Base-by-base conservation (phyloP, 192 early-diverging fungal species). In the Dissophora globulifera region DNA sequence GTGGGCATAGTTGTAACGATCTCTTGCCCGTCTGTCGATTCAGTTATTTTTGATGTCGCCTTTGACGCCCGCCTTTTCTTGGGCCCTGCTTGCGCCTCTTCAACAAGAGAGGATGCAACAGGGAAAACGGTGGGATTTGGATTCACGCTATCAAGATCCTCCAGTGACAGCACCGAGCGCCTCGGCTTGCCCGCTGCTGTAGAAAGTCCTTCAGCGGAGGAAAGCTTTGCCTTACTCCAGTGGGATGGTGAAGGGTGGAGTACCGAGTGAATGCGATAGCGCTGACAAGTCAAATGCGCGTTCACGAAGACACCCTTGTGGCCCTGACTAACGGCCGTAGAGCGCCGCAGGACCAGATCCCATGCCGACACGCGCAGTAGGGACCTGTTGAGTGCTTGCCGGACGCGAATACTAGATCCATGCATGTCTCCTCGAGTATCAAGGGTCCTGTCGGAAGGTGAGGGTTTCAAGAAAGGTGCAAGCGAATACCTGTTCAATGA, bases 91-190 rank as follows among this genome's bases (percentile, higher is more conserved):
- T 12, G 17, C n/a, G 12, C 6, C n/a, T 38, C 50, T 9, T 49
- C 42, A 4, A 11, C 11, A 20, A 51, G 10, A 2, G 9, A n/a
- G 10, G 12, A 20, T 23, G 13, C 30, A 13, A 25, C 8, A 11
- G 52, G 30, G 5, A 54, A 33, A 4, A 54, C 33, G 6, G 72
- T 67, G 2, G 72, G 72, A 17, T 67, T 66, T 15, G 72, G 58
- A 23, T 67, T 76, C 26, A 76, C 58, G 43, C 58, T 55, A 15
- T 50, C 25, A 12, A 76, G 64, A 32, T 76, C 63, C 10, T 49
- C 52, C 31, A 76, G 38, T 27, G 63, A 47, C 3, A 76, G 31
- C 2, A 62, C 17, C 8, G 63, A 62, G 13, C 9, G 6, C 29
- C 50, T 76, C 17, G 72, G 72, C 2, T 16, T 6, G 22, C 31